Evolutionary conservation across 2,329 filamentous ascomycete species (phyloP).

Genomic region (Alternaria sp.): DNA sequence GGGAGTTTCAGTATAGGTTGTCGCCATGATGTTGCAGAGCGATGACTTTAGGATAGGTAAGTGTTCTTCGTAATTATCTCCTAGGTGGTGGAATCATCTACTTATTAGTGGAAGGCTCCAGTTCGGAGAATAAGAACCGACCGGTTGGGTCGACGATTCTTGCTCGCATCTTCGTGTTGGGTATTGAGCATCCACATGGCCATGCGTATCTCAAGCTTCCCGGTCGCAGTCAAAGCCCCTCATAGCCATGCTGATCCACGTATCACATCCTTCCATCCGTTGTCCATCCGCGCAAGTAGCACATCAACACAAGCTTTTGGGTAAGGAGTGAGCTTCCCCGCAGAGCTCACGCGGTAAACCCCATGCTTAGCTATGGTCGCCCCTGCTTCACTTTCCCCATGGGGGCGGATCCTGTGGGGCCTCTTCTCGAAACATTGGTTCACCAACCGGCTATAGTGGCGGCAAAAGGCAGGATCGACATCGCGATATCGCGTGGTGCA

Average conservation of each 20-base stretch:
- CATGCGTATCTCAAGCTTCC: neutral
- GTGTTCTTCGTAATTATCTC: neutral
- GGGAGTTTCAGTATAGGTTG: neutral
- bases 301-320: neutral
- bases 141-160: neutral
- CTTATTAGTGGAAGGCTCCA: constrained; percentile 9
- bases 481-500: constrained; percentile 3
- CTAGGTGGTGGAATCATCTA: neutral
- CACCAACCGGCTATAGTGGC: neutral
- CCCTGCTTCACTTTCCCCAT: constrained; percentile 11
- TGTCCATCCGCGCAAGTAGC: neutral
- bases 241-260: constrained; percentile 10
- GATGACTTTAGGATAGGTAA: neutral
- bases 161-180: neutral
- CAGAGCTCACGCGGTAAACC: constrained; percentile 1
- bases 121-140: constrained; percentile 10
- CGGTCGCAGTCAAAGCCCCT: neutral
- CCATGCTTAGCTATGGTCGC: neutral
- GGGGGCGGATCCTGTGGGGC: constrained; percentile 18
- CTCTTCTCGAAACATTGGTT: neutral
- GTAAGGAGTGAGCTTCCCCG: constrained; percentile 16
- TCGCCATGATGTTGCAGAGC: constrained; percentile 14
- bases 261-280: constrained; percentile 3
- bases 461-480: constrained; percentile 19
- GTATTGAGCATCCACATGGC: neutral